These are phyloP conservation scores for Jimgerdemannia flammicorona DNA, from an alignment of 192 early-diverging fungal genomes.

Conservation along the genomic window DNA sequence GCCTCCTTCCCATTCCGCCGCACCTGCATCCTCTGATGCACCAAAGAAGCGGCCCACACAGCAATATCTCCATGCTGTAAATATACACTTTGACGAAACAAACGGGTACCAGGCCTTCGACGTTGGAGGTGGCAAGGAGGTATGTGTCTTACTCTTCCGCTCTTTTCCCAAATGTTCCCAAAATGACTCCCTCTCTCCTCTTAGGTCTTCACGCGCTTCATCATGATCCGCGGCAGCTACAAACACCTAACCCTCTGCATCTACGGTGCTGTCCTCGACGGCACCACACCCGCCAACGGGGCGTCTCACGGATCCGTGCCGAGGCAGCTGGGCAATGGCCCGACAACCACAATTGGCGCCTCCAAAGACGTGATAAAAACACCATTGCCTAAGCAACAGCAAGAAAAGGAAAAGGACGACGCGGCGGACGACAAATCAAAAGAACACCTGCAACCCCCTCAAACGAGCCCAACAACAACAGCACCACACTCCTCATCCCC, in stretches of 20 bases:
- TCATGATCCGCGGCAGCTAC: slow-evolving; percentile 20
- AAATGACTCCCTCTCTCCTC: not conserved
- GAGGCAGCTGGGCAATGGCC: not conserved
- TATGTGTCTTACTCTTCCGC: not conserved
- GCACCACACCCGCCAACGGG: not conserved
- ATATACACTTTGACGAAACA: slow-evolving; percentile 19
- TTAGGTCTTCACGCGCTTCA: slow-evolving; percentile 21
- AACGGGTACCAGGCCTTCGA: slow-evolving; percentile 18
- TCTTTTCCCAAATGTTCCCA: not conserved
- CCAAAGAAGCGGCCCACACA: slow-evolving; percentile 12
- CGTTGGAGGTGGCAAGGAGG: slow-evolving; percentile 12
- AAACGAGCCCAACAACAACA: not conserved
- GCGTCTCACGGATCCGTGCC: not conserved
- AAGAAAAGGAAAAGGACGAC: not conserved
- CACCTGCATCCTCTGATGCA: not conserved
- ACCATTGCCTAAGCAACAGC: not conserved
- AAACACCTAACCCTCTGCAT: slow-evolving; percentile 20
- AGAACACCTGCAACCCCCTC: not conserved
- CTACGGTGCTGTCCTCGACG: slow-evolving; percentile 17
- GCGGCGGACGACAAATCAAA: not conserved
- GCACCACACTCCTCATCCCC: not conserved
- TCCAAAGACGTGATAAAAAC: not conserved
- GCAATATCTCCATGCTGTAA: slow-evolving; percentile 15
- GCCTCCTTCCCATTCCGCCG: too few relatives aligned
- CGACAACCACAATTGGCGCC: not conserved